Evolutionary conservation across 371 early-diverging fungal species (phyloP), one percentile per base, ranked within the genome.

Genomic region (Mortierella sp.): DNA sequence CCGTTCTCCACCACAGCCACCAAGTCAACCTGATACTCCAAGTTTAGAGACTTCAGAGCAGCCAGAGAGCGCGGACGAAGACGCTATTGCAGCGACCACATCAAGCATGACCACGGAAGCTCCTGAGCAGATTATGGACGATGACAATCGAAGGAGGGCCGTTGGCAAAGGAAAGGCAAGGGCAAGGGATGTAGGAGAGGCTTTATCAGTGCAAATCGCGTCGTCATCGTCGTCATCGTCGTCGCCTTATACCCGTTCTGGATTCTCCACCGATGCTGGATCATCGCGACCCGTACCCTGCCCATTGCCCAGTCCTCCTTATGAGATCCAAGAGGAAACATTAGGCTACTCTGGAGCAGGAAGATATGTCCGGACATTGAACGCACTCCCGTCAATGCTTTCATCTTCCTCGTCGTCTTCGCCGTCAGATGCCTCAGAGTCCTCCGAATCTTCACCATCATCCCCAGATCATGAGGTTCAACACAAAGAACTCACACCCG

Each of bases 221-320:
- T 9, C 47, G 47, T 14, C 24, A 7, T 14, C 14, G 5, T 43
- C 44, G 44, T 46, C 46, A 10, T 12, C 54, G 4, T 17, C 63
- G 8, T 34, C 34, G 34, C 10, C 34, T 4, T 4, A 4, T 10
- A 34, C 4, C 34, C 34, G 34, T 34, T 34, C 34, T 7, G 34
- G 34, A 34, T 10, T 10, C 34, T 4, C 34, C 34, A 7, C 34
- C 34, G 4, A 34, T 10, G 40, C 55, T 16, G 19, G 43, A 34
- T 17, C 51, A 43, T 47, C 46, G n/a, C 47, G 28, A 16, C 28
- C 53, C n/a, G 12, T 46, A 14, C 57, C 65, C 40, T 46, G 24
- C 9, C 34, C 47, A 8, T 27, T 60, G 17, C 60, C 56, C 19
- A 60, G 41, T n/a, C 67, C 60, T 1, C 55, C 44, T 1, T 67